A percentile compares a stretch with the other conserved stretches of the same genome.
phyloP scores from a whole-genome alignment of 495 filamentous ascomycete genomes.

The Mycothermus thermophilus region DNA sequence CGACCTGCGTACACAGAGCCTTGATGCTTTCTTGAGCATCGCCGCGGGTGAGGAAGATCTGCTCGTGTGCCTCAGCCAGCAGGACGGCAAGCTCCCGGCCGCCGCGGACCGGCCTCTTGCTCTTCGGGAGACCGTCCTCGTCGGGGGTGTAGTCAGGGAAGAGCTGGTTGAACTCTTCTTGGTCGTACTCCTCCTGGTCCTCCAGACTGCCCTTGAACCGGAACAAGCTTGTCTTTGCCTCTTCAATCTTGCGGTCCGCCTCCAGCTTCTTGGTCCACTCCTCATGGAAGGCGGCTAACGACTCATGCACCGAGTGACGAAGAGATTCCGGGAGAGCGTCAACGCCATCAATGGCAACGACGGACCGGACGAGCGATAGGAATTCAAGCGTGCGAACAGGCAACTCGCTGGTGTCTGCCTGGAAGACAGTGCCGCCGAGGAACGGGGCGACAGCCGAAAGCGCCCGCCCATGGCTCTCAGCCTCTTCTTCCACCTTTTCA shows the following conservation, averaged over 20 bases:
- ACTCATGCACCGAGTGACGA: conserved; percentile 29
- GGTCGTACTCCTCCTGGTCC: conserved; percentile 60
- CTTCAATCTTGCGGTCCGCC: conserved; percentile 56
- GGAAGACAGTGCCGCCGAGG: conserved; percentile 35
- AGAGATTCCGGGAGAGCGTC: conserved; percentile 20
- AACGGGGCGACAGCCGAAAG: conserved; percentile 49
- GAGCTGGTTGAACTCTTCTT: conserved; percentile 59
- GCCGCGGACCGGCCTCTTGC: conserved; percentile 9
- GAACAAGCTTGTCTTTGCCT: conserved; percentile 61
- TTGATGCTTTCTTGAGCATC: conserved; percentile 24
- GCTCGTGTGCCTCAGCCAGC: conserved; percentile 31
- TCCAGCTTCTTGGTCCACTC: conserved; percentile 64
- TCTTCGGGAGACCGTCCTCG: conserved; percentile 11
- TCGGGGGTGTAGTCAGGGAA: conserved; percentile 61
- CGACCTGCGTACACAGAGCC: conserved; percentile 25
- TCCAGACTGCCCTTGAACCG: conserved; percentile 62
- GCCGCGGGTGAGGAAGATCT: conserved; percentile 32
- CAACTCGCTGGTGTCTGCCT: conserved; percentile 9
- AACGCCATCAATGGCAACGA: conserved; percentile 29
- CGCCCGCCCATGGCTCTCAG: conserved; percentile 17
- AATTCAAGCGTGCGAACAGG: conserved; percentile 36
- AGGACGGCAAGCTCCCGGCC: conserved; percentile 33
- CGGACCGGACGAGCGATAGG: conserved; percentile 24
- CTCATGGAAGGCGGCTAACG: conserved; percentile 57
- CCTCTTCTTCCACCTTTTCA: conserved; percentile 10